These are phyloP conservation scores for Trichosporon asahii DNA, from an alignment of 1,284 basidiomycete genomes.

Conservation along the genomic window DNA sequence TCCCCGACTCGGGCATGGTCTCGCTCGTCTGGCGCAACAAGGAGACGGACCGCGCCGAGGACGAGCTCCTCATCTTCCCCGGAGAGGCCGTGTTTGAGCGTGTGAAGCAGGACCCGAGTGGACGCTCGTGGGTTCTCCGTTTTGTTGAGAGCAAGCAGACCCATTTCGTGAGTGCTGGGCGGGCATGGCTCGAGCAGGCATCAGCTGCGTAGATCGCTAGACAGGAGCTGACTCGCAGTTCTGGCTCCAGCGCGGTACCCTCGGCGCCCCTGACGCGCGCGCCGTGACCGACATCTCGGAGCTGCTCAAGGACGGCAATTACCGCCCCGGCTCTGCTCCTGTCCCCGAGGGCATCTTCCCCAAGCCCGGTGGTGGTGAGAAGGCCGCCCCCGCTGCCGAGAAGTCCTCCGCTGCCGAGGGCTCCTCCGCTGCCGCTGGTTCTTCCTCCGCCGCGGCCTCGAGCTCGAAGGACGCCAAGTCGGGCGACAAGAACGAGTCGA, in stretches of 20 bases:
- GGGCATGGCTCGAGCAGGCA: too few relatives aligned
- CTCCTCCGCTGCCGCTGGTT: constrained; percentile 12
- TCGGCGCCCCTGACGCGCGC: constrained; percentile 32
- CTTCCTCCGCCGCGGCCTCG: constrained; percentile 11
- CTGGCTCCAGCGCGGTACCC: constrained; percentile 47
- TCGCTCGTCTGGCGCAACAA: constrained; percentile 41
- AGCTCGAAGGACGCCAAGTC: neutral
- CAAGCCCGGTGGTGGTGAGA: constrained; percentile 10
- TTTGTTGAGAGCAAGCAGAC: constrained; percentile 48
- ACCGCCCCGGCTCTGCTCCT: constrained; percentile 22
- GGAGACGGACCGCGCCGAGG: constrained; percentile 33
- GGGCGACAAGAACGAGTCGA: constrained; percentile 27
- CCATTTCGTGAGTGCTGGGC: constrained; percentile 45
- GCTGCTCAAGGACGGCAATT: constrained; percentile 44
- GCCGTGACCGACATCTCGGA: constrained; percentile 44
- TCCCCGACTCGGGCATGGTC: constrained; percentile 41
- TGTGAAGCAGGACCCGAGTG: constrained; percentile 43
- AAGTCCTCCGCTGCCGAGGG: constrained; percentile 16
- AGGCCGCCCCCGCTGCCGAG: constrained; percentile 16
- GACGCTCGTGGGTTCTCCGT: constrained; percentile 48
- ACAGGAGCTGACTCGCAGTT: constrained; percentile 39
- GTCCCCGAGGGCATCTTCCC: constrained; percentile 17
- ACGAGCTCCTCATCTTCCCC: constrained; percentile 51
- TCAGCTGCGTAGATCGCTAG: too few relatives aligned
- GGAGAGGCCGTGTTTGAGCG: constrained; percentile 49